phyloP scores from a whole-genome alignment of 106 monocot genomes.

The Acorus gramineus region DNA sequence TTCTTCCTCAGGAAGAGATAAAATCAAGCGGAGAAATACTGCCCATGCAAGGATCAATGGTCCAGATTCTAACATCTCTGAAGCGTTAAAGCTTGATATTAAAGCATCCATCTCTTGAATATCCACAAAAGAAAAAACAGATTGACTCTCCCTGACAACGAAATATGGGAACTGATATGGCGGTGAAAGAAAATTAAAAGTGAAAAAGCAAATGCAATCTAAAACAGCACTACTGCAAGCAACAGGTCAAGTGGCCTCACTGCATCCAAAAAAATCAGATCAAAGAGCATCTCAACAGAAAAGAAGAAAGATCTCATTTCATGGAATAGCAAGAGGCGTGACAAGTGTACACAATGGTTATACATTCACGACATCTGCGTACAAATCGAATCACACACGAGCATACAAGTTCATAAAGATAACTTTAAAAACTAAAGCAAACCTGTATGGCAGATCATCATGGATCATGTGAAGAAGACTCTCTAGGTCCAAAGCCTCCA shows the following conservation, averaged over 20 bases:
- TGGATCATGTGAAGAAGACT: slow-evolving; percentile 71
- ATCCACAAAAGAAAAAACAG: slow-evolving; percentile 48
- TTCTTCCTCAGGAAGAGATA: slow-evolving; percentile 53
- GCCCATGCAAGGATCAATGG: slow-evolving; percentile 92
- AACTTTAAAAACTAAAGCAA: no score
- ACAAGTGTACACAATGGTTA: no score
- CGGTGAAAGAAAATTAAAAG: neutral
- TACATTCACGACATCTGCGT: no score
- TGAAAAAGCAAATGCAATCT: neutral
- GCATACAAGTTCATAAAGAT: no score
- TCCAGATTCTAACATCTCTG: slow-evolving; percentile 43
- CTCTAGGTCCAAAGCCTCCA: slow-evolving; percentile 83
- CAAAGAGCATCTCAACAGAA: neutral
- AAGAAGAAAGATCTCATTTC: neutral
- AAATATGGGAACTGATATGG: neutral
- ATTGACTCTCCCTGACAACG: slow-evolving; percentile 33
- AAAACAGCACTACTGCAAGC: neutral
- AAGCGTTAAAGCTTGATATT: slow-evolving; percentile 48
- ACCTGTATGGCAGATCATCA: slow-evolving; percentile 84
- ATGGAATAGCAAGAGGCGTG: neutral
- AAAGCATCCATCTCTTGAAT: slow-evolving; percentile 75
- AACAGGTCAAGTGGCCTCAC: no score
- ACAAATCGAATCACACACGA: no score
- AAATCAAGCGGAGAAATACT: slow-evolving; percentile 59
- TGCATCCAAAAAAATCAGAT: slow-evolving; percentile 1